Evolutionary conservation across 768 basidiomycete species (phyloP), one percentile per base, ranked within the genome.

Genomic region (Coprinopsis strossmayeri): DNA sequence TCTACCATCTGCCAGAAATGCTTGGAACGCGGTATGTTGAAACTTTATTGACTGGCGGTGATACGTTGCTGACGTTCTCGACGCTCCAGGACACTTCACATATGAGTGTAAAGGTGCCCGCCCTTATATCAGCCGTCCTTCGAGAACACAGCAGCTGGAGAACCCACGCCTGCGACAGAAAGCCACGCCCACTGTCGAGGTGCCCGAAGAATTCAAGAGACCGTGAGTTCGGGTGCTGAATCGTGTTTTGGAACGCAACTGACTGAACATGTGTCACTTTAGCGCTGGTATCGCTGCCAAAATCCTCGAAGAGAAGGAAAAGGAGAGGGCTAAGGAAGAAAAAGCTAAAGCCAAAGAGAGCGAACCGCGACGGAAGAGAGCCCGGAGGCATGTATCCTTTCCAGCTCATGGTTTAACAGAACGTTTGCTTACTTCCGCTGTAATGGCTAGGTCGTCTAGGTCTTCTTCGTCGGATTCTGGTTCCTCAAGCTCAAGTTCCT

Each of bases 141-240:
- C 91, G 28, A 79, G 92, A 34, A 90, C 90, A 1, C 78, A 92
- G 57, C 81, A 84, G 63, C 77, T 97, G 13, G 86, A 91, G 57
- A 88, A 90, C 48, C 91, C 91, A 2, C 71, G 66, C 20, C 64
- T 86, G 32, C 84, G 79, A 63, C 69, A 73, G 0, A 79, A 82
- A 5, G 84, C 84, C 9, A 81, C 83, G 55, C 89, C 91, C 2
- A 81, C 80, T 15, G 82, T 90, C 0, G 88, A 91, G 53, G 79
- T 92, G 10, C 92, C 92, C 3, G 91, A 93, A 53, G 93, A 96
- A 64, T 94, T 96, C 66, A 91, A 82, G 72, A 76, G 67, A 53
- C 83, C 84, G 88, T 89, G 48, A 28, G 82, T 72, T 42, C 18
- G 17, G n/a, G n/a, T 34, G 12, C 5, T 24, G 17, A 32, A n/a